These are phyloP conservation scores for Colletotrichum cuscutae DNA, from an alignment of 2,329 filamentous ascomycete species.

Conservation along the genomic window DNA sequence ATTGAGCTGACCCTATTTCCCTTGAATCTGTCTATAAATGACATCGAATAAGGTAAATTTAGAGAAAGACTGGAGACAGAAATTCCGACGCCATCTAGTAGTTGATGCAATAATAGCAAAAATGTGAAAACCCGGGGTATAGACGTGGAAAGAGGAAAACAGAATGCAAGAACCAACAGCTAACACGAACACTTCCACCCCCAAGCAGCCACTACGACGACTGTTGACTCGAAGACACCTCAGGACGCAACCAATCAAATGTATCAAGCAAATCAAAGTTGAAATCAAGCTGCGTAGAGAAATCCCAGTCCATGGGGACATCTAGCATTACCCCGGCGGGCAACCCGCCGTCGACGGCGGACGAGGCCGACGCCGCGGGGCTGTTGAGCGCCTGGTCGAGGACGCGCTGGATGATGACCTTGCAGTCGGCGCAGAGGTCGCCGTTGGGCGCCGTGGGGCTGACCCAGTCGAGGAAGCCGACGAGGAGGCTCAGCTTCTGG, in stretches of 20 bases:
- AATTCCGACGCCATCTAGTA: no score
- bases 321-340: slow-evolving; percentile 21
- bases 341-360: slow-evolving; percentile 27
- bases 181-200: no score
- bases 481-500: slow-evolving; percentile 61
- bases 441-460: slow-evolving; percentile 58
- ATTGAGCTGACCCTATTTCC: no score
- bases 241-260: slow-evolving; percentile 56
- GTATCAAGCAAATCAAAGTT: slow-evolving; percentile 61
- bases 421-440: slow-evolving; percentile 57
- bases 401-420: slow-evolving; percentile 60
- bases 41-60: no score
- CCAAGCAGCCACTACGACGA: neutral
- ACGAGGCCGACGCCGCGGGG: slow-evolving; percentile 31
- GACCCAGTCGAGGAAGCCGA: slow-evolving; percentile 63
- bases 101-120: no score
- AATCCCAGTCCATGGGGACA: slow-evolving; percentile 48
- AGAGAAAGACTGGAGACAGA: no score
- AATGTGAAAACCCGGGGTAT: no score
- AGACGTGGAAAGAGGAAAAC: no score
- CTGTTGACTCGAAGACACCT: slow-evolving; percentile 22
- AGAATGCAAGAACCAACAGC: no score
- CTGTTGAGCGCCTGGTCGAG: slow-evolving; percentile 60
- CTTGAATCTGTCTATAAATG: no score
- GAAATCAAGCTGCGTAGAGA: slow-evolving; percentile 46